Evolutionary conservation across 441 rosid genomes (phyloP), one percentile per base, ranked within the genome.

Genomic region (California macrophylla): DNA sequence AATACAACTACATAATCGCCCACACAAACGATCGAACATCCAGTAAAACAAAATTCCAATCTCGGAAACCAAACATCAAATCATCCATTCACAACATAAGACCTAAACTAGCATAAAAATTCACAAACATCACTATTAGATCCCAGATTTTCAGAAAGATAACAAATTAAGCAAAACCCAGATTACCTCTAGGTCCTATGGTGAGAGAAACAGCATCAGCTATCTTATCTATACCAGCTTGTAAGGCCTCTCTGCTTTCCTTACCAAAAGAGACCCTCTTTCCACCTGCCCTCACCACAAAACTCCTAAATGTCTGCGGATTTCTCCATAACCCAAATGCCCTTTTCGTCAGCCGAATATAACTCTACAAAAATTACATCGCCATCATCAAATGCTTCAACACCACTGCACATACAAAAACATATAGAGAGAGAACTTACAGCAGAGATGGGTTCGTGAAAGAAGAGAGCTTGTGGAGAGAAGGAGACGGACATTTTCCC

Each of bases 201-300:
- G 98, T 93, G 70, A 80, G 77, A 76, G 98, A 86, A 72, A 93
- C 97, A 75, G 96, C 93, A 79, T 88, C 95, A 42, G 97, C 95
- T 69, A 93, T 73, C 79, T 91, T 89, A 82, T 93, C 92, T 25
- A 93, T 89, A 63, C 97, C 98, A 60, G 86, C 87, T 71, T 82
- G 96, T 52, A 93, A 72, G 24, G 87, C 87, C 38, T 83, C 85
- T 68, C 91, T 85, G 72, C 98, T 80, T 64, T 86, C 81, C 78
- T 73, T 83, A 6, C 95, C 98, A 36, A 80, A 85, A 36, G 81
- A 78, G 64, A 91, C 84, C 79, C 75, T 88, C 84, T 87, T 91
- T 7, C 90, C 83, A 9, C 92, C 96, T 20, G 97, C 93, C 28
- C 82, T 81, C 29, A 88, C 95, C 70, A 82, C 70, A 67, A 84